Conservation (phyloP, 805 yeast genomes). For the Monosporozyma aerobia region DNA sequence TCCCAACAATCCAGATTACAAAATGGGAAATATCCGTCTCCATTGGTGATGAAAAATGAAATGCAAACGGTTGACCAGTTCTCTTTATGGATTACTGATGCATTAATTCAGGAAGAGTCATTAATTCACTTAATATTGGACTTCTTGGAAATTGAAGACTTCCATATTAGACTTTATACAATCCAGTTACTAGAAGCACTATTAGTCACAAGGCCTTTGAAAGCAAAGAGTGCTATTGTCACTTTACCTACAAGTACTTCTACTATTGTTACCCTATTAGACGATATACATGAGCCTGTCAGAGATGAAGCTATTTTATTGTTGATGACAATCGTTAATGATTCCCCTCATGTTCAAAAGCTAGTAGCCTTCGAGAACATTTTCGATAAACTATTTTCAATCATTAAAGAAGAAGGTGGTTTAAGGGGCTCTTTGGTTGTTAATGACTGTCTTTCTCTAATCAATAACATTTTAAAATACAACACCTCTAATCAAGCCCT, state of each 20-base stretch:
- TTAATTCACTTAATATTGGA: constrained; percentile 37
- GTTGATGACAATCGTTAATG: constrained; percentile 73
- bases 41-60: constrained; percentile 47
- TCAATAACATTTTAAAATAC: constrained; percentile 63
- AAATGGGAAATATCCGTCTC: constrained; percentile 74
- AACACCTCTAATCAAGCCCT: constrained; percentile 85
- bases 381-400: constrained; percentile 70
- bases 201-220: constrained; percentile 61
- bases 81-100: constrained; percentile 93
- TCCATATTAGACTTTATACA: constrained; percentile 71
- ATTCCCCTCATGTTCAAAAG: constrained; percentile 80
- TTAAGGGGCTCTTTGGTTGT: constrained; percentile 82
- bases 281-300: constrained; percentile 69
- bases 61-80: constrained; percentile 61
- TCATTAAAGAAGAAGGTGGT: constrained; percentile 82
- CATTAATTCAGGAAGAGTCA: constrained; percentile 53
- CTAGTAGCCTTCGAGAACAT: constrained; percentile 91
- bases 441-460: constrained; percentile 74
- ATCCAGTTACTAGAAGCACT: constrained; percentile 80
- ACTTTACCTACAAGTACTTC: constrained; percentile 74
- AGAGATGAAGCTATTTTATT: constrained; percentile 80
- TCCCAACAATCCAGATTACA: constrained; percentile 64
- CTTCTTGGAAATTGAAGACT: constrained; percentile 51
- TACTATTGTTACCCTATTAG: constrained; percentile 52
- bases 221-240: constrained; percentile 66